Conservation (phyloP, 176 grass and related monocot genomes). For the Echinochloa phyllopogon region DNA sequence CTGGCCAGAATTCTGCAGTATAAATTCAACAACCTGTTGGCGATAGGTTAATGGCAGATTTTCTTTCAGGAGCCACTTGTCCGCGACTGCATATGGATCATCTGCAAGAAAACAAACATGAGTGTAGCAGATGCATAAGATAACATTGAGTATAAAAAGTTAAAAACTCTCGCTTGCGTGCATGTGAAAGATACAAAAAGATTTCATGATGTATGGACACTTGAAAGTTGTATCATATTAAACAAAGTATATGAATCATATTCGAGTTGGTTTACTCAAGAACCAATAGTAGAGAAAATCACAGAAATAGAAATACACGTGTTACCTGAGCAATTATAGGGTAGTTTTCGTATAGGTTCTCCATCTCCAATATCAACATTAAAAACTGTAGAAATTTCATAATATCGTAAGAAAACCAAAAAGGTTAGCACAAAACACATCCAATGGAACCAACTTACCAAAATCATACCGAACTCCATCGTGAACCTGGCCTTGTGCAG, state of each 20-base stretch:
- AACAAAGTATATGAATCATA: background rate
- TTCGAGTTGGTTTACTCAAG: conserved; percentile 18
- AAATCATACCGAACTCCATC: conserved; percentile 89
- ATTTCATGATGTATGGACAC: background rate
- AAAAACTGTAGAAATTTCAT: conserved; percentile 70
- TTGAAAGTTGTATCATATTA: conserved; percentile 17
- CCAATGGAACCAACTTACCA: conserved; percentile 58
- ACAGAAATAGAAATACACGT: background rate
- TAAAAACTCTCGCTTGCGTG: background rate
- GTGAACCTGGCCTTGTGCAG: conserved; percentile 65
- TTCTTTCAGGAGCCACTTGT: conserved; percentile 97
- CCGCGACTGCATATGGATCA: conserved; percentile 85
- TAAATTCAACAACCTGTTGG: conserved; percentile 97
- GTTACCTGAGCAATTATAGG: conserved; percentile 87
- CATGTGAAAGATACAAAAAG: conserved; percentile 9
- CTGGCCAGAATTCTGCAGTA: conserved; percentile 93
- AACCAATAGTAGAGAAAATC: conserved; percentile 26
- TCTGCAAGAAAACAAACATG: conserved; percentile 55
- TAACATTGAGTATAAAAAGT: background rate
- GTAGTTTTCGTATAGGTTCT: conserved; percentile 86
- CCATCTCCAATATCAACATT: conserved; percentile 99
- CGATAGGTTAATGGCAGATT: conserved; percentile 88
- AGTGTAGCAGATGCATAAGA: conserved; percentile 13
- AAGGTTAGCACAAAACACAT: conserved; percentile 36
- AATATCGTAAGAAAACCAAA: conserved; percentile 44